Base-by-base conservation (phyloP, 495 filamentous ascomycete genomes). In the Alectoria sarmentosa region DNA sequence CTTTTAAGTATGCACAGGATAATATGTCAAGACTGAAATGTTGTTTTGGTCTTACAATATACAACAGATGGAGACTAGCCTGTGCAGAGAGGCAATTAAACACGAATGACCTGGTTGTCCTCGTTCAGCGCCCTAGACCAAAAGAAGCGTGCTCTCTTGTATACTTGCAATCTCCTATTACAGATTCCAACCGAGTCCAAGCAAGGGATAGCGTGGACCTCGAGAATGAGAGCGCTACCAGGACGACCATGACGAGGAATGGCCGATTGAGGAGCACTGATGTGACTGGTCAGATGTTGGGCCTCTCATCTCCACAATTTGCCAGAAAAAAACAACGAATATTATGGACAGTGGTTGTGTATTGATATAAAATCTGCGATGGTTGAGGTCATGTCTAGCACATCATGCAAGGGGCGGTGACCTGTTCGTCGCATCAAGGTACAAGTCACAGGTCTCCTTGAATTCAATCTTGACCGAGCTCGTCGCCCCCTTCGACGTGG, bases 401-500 rank as follows among this genome's bases (percentile, higher is more conserved):
- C 32, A 52, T 15, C 32, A 64, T 59, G 62, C 55, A 64, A 64
- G 62, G 62, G 41, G 42, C 34, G 54, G 10, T 13, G 62, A 59
- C 37, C 34, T 58, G 9, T 59, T 26, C 39, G 30, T 23, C 38
- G 15, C 44, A 49, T 39, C 60, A 63, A 63, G 48, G 61, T 49
- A 62, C 46, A 62, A 52, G 38, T 37, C 38, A 41, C 49, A 63
- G 48, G 37, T 15, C 44, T 64, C 55, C 62, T 64, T 52, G 63
- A 41, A 59, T 44, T 69, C 65, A 71, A 56, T 46, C 58, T 34
- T 62, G 61, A 38, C 62, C 52, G 26, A 58, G 32, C n/a, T 61
- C 65, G 39, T 88, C 87, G 67, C 87, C 85, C 70, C 89, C 83
- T 72, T 85, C 85, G 78, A 94, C 85, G 76, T 83, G 90, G 76